Percentiles rank a stretch among this genome's conserved stretches.
Conservation (phyloP, 805 yeast genomes). For the Spathaspora gorwiae region DNA sequence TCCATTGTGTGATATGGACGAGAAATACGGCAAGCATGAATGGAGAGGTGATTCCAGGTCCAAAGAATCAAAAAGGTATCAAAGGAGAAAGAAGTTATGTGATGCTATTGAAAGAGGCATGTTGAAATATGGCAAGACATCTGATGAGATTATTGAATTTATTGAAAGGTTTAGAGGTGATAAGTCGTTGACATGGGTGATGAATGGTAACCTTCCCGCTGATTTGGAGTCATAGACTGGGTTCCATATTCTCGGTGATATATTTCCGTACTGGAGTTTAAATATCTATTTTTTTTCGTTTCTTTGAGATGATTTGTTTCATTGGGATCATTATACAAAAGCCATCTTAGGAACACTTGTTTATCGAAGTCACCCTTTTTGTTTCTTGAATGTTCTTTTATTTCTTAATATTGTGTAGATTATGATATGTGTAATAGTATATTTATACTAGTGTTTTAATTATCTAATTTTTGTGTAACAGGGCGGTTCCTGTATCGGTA, state of each 20-base stretch:
- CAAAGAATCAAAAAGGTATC: constrained; percentile 40
- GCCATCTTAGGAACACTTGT: neutral
- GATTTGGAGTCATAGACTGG: constrained; percentile 17
- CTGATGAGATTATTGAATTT: constrained; percentile 36
- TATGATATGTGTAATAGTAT: no score
- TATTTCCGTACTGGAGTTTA: no score
- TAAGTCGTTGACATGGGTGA: constrained; percentile 42
- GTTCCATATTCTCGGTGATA: no score
- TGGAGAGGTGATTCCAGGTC: constrained; percentile 46
- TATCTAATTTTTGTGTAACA: no score
- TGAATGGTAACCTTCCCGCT: constrained; percentile 42
- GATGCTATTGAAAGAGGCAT: constrained; percentile 41
- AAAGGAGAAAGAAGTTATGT: constrained; percentile 39
- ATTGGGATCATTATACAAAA: neutral
- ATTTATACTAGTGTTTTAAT: no score
- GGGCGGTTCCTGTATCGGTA: no score
- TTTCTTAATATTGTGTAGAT: no score
- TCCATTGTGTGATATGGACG: constrained; percentile 40
- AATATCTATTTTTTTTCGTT: no score
- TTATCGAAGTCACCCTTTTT: no score
- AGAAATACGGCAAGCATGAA: constrained; percentile 38
- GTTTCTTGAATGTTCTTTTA: no score
- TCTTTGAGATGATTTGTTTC: neutral
- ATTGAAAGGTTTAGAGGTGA: constrained; percentile 42
- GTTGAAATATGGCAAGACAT: constrained; percentile 34